Conservation (phyloP, 352 stramenopile genomes). For the Pythium phragmiticola region DNA sequence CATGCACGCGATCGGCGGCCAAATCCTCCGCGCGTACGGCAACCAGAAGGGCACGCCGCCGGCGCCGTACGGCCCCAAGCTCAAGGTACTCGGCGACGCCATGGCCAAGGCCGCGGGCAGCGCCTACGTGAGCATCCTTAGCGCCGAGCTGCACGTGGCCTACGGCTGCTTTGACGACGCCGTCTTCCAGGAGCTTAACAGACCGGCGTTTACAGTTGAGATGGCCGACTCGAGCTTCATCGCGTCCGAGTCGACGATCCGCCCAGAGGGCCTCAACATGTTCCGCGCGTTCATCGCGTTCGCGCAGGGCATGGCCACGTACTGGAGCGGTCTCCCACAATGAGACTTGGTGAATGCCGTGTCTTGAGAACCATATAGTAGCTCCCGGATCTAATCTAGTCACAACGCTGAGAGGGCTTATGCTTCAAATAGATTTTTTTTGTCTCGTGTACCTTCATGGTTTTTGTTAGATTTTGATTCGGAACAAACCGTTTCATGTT, state of each 20-base stretch:
- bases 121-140: constrained; percentile 19
- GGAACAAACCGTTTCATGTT: constrained; percentile 8
- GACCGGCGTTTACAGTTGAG: constrained; percentile 33
- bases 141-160: constrained; percentile 25
- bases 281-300: constrained; percentile 18
- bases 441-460: background rate
- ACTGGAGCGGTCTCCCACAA: background rate
- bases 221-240: constrained; percentile 27
- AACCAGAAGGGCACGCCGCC: constrained; percentile 18
- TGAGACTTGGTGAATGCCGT: too few relatives aligned
- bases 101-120: constrained; percentile 16
- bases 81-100: constrained; percentile 25
- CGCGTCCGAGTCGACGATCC: constrained; percentile 21
- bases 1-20: constrained; percentile 28
- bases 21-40: constrained; percentile 29
- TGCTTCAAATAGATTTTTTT: too few relatives aligned
- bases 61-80: constrained; percentile 28
- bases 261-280: constrained; percentile 2
- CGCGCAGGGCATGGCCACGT: constrained; percentile 10
- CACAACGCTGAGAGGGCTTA: too few relatives aligned
- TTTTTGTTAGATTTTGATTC: background rate
- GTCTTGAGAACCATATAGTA: too few relatives aligned
- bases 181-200: constrained; percentile 29
- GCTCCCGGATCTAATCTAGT: too few relatives aligned
- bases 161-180: constrained; percentile 34